Evolutionary conservation across 352 stramenopile genomes (phyloP).

Genomic region (Pythium vanterpoolii): DNA sequence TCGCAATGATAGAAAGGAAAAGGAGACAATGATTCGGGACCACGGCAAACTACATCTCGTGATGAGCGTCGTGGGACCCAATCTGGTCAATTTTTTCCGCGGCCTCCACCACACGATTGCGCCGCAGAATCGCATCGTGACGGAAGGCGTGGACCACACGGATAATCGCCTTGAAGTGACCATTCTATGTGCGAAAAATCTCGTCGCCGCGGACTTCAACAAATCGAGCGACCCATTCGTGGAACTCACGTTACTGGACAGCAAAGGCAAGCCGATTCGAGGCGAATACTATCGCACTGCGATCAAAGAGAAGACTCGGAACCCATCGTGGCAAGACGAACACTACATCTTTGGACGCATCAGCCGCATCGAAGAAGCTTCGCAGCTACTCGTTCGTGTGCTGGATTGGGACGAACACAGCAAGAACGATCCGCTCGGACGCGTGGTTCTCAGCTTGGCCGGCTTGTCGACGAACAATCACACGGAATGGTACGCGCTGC

Average conservation of each 20-base stretch:
- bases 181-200: constrained; percentile 41
- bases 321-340: constrained; percentile 58
- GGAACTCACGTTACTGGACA: constrained; percentile 55
- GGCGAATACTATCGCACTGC: constrained; percentile 49
- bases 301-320: constrained; percentile 51
- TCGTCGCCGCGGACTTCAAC: constrained; percentile 60
- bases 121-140: constrained; percentile 41
- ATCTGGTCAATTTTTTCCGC: constrained; percentile 67
- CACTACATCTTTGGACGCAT: constrained; percentile 64
- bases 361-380: constrained; percentile 50
- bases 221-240: constrained; percentile 62
- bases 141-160: constrained; percentile 44
- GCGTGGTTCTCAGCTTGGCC: constrained; percentile 43
- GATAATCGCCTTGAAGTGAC: constrained; percentile 71
- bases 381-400: constrained; percentile 46
- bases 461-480: constrained; percentile 44
- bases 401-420: constrained; percentile 51
- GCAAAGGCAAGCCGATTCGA: constrained; percentile 42
- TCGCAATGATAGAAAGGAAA: constrained; percentile 27
- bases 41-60: constrained; percentile 60
- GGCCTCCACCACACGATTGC: constrained; percentile 33
- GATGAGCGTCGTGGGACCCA: constrained; percentile 62
- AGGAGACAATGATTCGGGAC: constrained; percentile 39
- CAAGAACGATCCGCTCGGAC: constrained; percentile 55
- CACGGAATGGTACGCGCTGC: constrained; percentile 46